Evolutionary conservation across 2,329 filamentous ascomycete genomes (phyloP).

Genomic region (Colletotrichum sidae): DNA sequence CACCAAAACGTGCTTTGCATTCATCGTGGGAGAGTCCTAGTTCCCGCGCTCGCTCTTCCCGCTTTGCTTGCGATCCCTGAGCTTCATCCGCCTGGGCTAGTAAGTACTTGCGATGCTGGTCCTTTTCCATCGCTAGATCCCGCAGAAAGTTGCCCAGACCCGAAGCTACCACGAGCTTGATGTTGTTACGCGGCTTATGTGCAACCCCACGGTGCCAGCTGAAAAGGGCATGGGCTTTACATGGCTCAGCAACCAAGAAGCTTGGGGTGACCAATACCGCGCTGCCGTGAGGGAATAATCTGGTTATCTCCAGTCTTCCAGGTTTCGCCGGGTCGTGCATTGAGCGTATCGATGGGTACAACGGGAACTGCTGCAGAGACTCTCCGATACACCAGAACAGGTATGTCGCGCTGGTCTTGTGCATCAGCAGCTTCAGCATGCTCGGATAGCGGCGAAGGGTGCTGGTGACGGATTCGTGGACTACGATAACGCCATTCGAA

Average conservation of each 20-base stretch:
- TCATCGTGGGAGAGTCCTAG: slow-evolving; percentile 22
- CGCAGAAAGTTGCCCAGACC: slow-evolving; percentile 45
- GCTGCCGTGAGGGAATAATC: slow-evolving; percentile 47
- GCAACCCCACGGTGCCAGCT: slow-evolving; percentile 46
- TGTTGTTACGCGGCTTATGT: slow-evolving; percentile 4
- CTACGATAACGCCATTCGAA: slow-evolving; percentile 50
- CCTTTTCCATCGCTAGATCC: slow-evolving; percentile 39
- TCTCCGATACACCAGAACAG: slow-evolving; percentile 57
- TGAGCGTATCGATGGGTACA: slow-evolving; percentile 35
- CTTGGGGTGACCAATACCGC: slow-evolving; percentile 56
- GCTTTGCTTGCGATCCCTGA: neutral
- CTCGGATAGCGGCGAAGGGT: slow-evolving; percentile 53
- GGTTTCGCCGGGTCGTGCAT: slow-evolving; percentile 9
- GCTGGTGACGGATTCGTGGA: slow-evolving; percentile 57
- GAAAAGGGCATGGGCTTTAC: slow-evolving; percentile 48
- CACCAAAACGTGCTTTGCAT: slow-evolving; percentile 30
- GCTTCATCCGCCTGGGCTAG: neutral
- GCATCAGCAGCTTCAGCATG: slow-evolving; percentile 48
- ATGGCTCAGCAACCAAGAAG: slow-evolving; percentile 53
- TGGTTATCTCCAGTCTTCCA: slow-evolving; percentile 29
- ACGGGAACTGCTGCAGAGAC: slow-evolving; percentile 40
- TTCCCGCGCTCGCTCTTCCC: too few species aligned
- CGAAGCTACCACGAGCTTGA: slow-evolving; percentile 46
- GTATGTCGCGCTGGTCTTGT: slow-evolving; percentile 41
- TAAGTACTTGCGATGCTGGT: slow-evolving; percentile 5